Evolutionary conservation across 441 rosid genomes (phyloP), one percentile per base, ranked within the genome.

Genomic region (Syzygium syzygioides): DNA sequence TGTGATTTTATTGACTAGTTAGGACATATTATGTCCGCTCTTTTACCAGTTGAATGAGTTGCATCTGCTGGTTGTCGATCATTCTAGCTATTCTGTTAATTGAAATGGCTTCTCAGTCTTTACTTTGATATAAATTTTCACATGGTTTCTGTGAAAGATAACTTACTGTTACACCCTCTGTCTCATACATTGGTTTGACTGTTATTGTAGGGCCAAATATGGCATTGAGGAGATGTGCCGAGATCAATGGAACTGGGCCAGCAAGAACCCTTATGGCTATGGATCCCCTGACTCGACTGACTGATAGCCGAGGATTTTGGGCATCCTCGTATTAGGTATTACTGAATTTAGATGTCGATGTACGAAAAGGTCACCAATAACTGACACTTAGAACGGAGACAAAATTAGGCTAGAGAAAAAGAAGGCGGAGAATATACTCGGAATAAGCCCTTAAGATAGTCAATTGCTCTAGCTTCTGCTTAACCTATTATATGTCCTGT

Each of bases 221-320:
- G 99, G 98, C 20, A 91, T 98, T 11, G 96, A 94, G 60, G 98
- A 98, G 88, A 96, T 98, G 98, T 98, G 99, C 90, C 92, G 95
- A 87, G 99, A 96, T 91, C 97, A 94, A 84, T 96, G 99, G 99
- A 95, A 96, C 90, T 98, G 99, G 98, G 98, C 99, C 14, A 94
- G 96, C 95, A 95, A 95, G 92, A 96, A 98, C 91, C 98, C 99
- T n/a, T 94, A 95, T 66, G 99, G 99, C 87, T 96, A 96, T 86
- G 95, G 86, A 64, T 90, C 98, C 57, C 86, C 95, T 11, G 92
- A 91, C 55, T 60, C 88, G 7, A 91, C 90, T 59, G 52, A 85
- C 87, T 90, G 60, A 88, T 54, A 14, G 57, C 56, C 52, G 41
- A 50, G 57, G 66, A 76, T 76, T 76, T 76, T 76, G 83, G 68